Percentiles rank a stretch among this genome's conserved stretches.
Conservation (phyloP, 441 rosid genomes). For the Sinapis alba region DNA sequence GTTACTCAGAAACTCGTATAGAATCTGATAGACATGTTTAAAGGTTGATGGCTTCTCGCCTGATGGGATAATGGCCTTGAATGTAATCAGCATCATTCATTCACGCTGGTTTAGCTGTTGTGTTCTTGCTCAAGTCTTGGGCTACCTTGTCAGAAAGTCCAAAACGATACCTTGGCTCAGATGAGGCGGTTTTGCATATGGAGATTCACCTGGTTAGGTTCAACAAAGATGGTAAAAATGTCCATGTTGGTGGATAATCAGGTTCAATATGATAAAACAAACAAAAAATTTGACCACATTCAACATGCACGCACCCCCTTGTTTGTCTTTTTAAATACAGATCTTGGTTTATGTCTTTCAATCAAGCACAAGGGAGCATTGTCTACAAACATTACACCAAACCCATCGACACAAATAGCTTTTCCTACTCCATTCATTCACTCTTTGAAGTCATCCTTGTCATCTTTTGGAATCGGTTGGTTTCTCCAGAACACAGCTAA, state of each 20-base stretch:
- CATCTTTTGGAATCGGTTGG: slow-evolving; percentile 66
- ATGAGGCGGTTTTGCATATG: no score
- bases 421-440: slow-evolving; percentile 27
- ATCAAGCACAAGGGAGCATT: neutral
- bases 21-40: no score
- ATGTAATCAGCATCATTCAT: no score
- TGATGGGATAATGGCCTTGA: no score
- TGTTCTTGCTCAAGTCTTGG: neutral
- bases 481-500: slow-evolving; percentile 95
- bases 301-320: neutral
- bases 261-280: neutral
- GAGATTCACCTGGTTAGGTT: no score
- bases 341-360: neutral
- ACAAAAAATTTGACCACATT: neutral
- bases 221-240: no score
- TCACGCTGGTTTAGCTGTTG: neutral
- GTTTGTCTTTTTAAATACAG: neutral
- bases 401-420: neutral
- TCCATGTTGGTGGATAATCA: neutral
- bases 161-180: no score
- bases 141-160: no score
- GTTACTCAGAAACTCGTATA: no score
- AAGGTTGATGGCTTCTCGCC: no score
- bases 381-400: slow-evolving; percentile 18
- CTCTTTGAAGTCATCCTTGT: slow-evolving; percentile 93